These are phyloP conservation scores for Diplodia intermedia DNA, from an alignment of 2,329 filamentous ascomycete species.

Conservation along the genomic window DNA sequence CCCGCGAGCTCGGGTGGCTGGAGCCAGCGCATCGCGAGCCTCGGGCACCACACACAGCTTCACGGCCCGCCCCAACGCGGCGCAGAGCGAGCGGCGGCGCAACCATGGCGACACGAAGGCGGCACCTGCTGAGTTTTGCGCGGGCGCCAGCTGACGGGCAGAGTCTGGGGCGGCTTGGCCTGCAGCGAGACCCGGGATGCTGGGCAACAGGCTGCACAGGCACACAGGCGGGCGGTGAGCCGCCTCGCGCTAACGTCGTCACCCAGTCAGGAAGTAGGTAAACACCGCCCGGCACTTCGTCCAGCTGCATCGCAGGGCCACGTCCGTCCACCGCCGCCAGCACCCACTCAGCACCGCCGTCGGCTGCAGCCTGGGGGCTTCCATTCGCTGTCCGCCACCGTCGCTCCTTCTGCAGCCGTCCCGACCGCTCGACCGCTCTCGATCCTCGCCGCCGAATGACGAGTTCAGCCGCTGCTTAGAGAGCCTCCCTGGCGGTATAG, in stretches of 20 bases:
- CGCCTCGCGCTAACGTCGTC: slow-evolving; percentile 12
- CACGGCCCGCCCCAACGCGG: too few relatives aligned
- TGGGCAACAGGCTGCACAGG: neutral
- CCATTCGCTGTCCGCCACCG: slow-evolving; percentile 20
- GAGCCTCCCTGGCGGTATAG: slow-evolving; percentile 18
- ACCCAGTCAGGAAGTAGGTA: slow-evolving; percentile 30
- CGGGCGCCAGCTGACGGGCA: neutral
- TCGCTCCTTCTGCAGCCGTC: slow-evolving; percentile 8
- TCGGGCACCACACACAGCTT: neutral
- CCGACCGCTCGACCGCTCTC: slow-evolving; percentile 1
- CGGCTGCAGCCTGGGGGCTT: slow-evolving; percentile 16
- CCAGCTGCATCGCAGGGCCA: slow-evolving; percentile 23
- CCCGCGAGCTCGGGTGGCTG: neutral
- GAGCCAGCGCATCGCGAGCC: neutral
- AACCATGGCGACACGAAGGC: neutral
- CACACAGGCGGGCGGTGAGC: slow-evolving; percentile 19
- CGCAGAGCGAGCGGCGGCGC: neutral
- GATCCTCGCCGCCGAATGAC: slow-evolving; percentile 14
- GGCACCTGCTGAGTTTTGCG: neutral
- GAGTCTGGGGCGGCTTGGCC: neutral
- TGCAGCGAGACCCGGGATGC: slow-evolving; percentile 11
- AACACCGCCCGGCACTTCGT: slow-evolving; percentile 25
- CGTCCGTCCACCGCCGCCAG: neutral
- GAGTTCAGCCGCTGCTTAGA: slow-evolving; percentile 10
- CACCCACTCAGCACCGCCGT: slow-evolving; percentile 1